phyloP scores from a whole-genome alignment of 2,329 filamentous ascomycete genomes.

The Fusarium nygamai region DNA sequence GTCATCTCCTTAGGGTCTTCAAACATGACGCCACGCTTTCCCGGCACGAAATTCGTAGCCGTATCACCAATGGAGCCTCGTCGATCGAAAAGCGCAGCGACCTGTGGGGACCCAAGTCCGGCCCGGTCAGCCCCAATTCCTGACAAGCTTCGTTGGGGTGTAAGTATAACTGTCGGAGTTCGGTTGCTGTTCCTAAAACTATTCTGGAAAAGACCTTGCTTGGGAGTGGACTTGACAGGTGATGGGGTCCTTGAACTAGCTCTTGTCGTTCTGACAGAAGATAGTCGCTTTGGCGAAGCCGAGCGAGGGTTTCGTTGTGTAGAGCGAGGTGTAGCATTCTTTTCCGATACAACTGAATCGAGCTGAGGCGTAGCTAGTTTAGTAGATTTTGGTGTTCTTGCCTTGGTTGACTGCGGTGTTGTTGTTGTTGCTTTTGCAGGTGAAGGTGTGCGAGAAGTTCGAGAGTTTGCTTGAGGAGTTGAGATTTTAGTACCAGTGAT shows the following conservation, averaged over 20 bases:
- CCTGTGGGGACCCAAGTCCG: conserved; percentile 79
- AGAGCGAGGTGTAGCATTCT: conserved; percentile 26
- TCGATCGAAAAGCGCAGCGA: conserved; percentile 76
- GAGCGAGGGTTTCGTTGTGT: conserved; percentile 25
- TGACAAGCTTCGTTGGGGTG: conserved; percentile 64
- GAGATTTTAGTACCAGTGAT: conserved; percentile 56
- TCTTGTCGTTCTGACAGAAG: conserved; percentile 16
- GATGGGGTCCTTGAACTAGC: conserved; percentile 39
- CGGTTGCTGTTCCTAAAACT: conserved; percentile 63
- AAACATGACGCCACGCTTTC: conserved; percentile 65
- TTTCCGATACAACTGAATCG: conserved; percentile 22
- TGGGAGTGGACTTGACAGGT: conserved; percentile 38
- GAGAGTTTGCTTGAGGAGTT: conserved; percentile 48
- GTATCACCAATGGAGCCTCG: conserved; percentile 77
- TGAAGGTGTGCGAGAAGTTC: conserved; percentile 40
- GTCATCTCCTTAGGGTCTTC: conserved; percentile 72
- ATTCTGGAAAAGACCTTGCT: conserved; percentile 61
- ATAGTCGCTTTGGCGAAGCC: conserved; percentile 33
- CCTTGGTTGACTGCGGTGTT: conserved; percentile 34
- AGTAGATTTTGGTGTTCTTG: conserved; percentile 39
- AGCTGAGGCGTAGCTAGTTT: conserved; percentile 40
- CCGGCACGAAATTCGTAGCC: conserved; percentile 70
- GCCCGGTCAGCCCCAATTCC: conserved; percentile 75
- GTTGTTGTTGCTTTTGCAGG: conserved; percentile 34
- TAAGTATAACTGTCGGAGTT: conserved; percentile 72